phyloP scores from a whole-genome alignment of 768 basidiomycete genomes.

The Chalciporus piperatus region DNA sequence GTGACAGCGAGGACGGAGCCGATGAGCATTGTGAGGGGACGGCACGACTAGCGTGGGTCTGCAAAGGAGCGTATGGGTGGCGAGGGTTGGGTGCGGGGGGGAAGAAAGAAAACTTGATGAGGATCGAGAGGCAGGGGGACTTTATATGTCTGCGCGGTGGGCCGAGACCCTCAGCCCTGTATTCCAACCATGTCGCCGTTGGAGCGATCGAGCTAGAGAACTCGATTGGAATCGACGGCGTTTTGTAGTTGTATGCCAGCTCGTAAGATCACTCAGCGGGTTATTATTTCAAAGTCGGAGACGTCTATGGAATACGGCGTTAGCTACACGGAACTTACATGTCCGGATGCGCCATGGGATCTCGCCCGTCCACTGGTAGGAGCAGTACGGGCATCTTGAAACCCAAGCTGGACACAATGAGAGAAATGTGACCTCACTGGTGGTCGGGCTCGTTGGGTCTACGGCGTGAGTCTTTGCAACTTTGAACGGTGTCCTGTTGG shows the following conservation, averaged over 20 bases:
- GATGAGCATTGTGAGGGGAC: conserved; percentile 14
- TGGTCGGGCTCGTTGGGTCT: too few relatives aligned
- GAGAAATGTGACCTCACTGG: too few relatives aligned
- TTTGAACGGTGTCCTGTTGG: too few relatives aligned
- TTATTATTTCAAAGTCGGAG: not conserved
- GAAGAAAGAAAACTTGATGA: conserved; percentile 8
- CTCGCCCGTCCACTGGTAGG: too few relatives aligned
- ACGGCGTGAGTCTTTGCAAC: too few relatives aligned
- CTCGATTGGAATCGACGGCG: not conserved
- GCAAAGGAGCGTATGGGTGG: conserved; percentile 26
- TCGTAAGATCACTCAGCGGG: not conserved
- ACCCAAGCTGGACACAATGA: too few relatives aligned
- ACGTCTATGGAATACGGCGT: not conserved
- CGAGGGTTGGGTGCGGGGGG: not conserved
- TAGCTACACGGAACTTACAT: not conserved
- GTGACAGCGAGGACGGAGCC: conserved; percentile 11
- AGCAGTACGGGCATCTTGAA: too few relatives aligned
- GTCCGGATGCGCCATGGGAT: not conserved
- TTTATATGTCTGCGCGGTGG: conserved; percentile 19
- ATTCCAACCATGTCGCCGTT: conserved; percentile 9
- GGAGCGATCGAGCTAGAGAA: not conserved
- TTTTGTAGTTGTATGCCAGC: not conserved
- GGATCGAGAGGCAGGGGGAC: not conserved
- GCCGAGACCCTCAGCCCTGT: not conserved
- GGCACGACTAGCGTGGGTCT: conserved; percentile 3